Percentiles rank a stretch among this genome's conserved stretches.
These are phyloP conservation scores for Keithomyces neogunnii DNA, from an alignment of 2,329 filamentous ascomycete genomes.

Conservation along the genomic window DNA sequence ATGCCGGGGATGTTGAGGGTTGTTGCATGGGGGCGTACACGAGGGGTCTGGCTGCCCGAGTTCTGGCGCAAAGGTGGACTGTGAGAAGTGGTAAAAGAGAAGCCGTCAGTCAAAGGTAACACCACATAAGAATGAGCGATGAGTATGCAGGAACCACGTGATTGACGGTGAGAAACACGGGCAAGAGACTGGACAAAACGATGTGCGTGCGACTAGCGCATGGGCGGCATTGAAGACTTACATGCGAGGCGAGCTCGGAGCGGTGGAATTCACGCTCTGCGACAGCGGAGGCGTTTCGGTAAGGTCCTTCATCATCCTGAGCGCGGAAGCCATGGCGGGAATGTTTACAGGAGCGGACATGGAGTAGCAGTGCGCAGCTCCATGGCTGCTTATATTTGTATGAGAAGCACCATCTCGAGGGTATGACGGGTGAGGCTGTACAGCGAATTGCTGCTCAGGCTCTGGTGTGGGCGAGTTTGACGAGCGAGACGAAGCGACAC, in stretches of 20 bases:
- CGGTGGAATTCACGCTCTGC: slow-evolving; percentile 49
- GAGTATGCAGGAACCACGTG: neutral
- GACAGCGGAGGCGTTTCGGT: slow-evolving; percentile 48
- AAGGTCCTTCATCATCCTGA: slow-evolving; percentile 34
- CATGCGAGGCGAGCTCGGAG: slow-evolving; percentile 51
- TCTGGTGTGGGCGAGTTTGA: slow-evolving; percentile 20
- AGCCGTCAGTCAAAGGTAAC: neutral
- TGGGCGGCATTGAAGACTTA: slow-evolving; percentile 24
- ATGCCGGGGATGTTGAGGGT: slow-evolving; percentile 95
- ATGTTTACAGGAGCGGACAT: slow-evolving; percentile 16
- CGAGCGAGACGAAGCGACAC: slow-evolving; percentile 20
- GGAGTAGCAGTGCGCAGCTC: slow-evolving; percentile 6
- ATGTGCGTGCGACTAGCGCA: neutral
- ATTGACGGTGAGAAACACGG: neutral
- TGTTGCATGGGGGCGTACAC: slow-evolving; percentile 74
- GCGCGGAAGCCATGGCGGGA: slow-evolving; percentile 31
- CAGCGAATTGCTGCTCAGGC: slow-evolving; percentile 23
- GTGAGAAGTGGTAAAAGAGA: slow-evolving; percentile 7
- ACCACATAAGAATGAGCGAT: neutral
- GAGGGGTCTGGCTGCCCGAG: slow-evolving; percentile 69
- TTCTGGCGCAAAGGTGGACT: slow-evolving; percentile 64
- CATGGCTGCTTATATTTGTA: neutral
- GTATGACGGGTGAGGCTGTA: slow-evolving; percentile 23
- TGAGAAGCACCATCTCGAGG: slow-evolving; percentile 20
- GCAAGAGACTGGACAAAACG: neutral